phyloP scores from a whole-genome alignment of 345 rosid genomes.

The Ceriops zippeliana region DNA sequence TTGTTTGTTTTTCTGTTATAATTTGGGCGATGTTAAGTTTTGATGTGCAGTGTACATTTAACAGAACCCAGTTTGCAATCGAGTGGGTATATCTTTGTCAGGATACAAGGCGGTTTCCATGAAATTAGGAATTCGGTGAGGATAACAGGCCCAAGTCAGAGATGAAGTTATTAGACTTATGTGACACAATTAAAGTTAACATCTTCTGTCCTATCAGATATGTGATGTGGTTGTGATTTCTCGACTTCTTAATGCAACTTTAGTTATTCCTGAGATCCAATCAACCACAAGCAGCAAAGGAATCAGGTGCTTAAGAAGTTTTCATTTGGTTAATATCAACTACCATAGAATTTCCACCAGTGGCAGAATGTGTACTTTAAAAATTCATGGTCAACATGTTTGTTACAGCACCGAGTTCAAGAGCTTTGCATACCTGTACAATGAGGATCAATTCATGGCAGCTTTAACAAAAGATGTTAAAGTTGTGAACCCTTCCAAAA shows the following conservation, averaged over 20 bases:
- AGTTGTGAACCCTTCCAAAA: slow-evolving; percentile 88
- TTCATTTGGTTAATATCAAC: slow-evolving; percentile 5
- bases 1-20: neutral
- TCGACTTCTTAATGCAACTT: slow-evolving; percentile 87
- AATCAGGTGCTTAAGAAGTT: slow-evolving; percentile 54
- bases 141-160: slow-evolving; percentile 5
- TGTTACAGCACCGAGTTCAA: slow-evolving; percentile 81
- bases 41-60: slow-evolving; percentile 15
- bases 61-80: slow-evolving; percentile 58
- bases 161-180: too few species aligned
- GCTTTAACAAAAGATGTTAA: slow-evolving; percentile 68
- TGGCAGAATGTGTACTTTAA: neutral
- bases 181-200: neutral
- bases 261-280: slow-evolving; percentile 93
- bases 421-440: slow-evolving; percentile 94
- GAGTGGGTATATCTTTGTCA: slow-evolving; percentile 77
- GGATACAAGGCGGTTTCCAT: slow-evolving; percentile 98
- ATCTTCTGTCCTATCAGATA: slow-evolving; percentile 44
- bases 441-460: slow-evolving; percentile 79
- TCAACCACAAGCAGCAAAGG: slow-evolving; percentile 99
- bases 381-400: slow-evolving; percentile 8
- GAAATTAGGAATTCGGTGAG: slow-evolving; percentile 96
- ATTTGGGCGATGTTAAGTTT: neutral
- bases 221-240: slow-evolving; percentile 76
- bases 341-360: neutral